Percentiles rank a stretch among this genome's conserved stretches.
Conservation (phyloP, 2,329 filamentous ascomycete genomes). For the Sphaerostilbella broomeana region DNA sequence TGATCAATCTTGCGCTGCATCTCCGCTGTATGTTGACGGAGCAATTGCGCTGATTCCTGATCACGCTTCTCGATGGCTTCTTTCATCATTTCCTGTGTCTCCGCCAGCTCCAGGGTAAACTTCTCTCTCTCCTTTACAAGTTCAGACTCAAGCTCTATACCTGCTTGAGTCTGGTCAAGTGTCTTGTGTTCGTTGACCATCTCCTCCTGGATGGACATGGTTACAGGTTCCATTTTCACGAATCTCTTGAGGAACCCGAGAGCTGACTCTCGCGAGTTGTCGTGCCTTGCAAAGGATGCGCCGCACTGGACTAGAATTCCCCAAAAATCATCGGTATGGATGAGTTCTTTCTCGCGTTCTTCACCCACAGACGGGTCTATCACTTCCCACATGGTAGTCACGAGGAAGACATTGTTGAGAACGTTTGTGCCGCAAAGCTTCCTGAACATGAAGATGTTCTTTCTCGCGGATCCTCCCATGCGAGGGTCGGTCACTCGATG, state of each 20-base stretch:
- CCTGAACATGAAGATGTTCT: constrained; percentile 34
- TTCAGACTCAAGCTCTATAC: constrained; percentile 7
- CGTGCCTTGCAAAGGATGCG: neutral
- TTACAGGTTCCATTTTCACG: constrained; percentile 6
- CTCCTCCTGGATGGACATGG: constrained; percentile 6
- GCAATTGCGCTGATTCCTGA: too few species aligned
- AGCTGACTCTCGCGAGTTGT: neutral
- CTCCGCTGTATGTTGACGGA: too few species aligned
- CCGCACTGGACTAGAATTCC: constrained; percentile 4
- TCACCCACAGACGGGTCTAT: constrained; percentile 2
- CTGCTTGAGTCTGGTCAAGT: constrained; percentile 10
- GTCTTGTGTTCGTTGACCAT: constrained; percentile 13
- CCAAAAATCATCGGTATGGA: constrained; percentile 9
- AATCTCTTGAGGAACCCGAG: constrained; percentile 1
- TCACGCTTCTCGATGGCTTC: too few species aligned
- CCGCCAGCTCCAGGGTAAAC: constrained; percentile 6
- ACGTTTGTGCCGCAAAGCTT: constrained; percentile 30
- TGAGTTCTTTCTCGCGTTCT: constrained; percentile 9
- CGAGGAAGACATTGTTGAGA: constrained; percentile 29
- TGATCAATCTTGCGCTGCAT: too few species aligned
- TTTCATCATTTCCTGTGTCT: constrained; percentile 11
- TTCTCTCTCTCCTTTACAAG: constrained; percentile 6
- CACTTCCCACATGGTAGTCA: constrained; percentile 30
- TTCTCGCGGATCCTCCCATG: constrained; percentile 27
- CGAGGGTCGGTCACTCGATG: constrained; percentile 31